Base-by-base conservation (phyloP, 1,139 yeast genomes). In the Debaryomyces sp. region DNA sequence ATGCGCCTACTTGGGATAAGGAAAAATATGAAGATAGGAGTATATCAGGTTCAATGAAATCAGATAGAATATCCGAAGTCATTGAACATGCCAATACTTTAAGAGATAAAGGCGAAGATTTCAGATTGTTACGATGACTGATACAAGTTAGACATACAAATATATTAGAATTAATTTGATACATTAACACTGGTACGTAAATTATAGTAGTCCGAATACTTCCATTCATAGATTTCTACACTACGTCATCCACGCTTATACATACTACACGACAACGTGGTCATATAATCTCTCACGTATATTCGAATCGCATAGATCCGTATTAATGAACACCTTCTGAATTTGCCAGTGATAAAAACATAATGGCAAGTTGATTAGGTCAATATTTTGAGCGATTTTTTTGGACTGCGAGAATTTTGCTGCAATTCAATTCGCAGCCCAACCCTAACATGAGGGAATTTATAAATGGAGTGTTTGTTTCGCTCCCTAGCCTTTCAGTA, bases 1-100 rank as follows among this genome's bases (percentile, higher is more conserved):
- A 57, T 12, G 68, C 73, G 0, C 54, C 60, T 1, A 45, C 49
- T 22, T 69, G 73, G 74, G 65, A 60, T 43, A 63, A 56, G 1
- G 48, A 57, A 9, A 51, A 54, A 43, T 55, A 54, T 7, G 27
- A 49, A 1, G 55, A 57, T 18, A 50, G 73, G 33, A 53, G 54
- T 30, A 41, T 52, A 18, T 57, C 65, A 7, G 55, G 55, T 36
- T 46, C 46, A 9, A 41, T 55, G n/a, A 69, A 69, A 53, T 50
- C 50, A 15, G 55, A 55, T 17, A 49, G 73, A 38, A 49, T 58
- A 18, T 48, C 44, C n/a, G 49, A 49, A 17, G 53, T 66, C 7
- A 53, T 57, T 21, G 56, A 58, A 24, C 59, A 63, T 53, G 63
- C 68, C 2, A 50, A 51, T 17, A 43, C 50, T 13, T 57, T 65